These are phyloP conservation scores for Grifola frondosa DNA, from an alignment of 1,284 basidiomycete species.

Conservation along the genomic window DNA sequence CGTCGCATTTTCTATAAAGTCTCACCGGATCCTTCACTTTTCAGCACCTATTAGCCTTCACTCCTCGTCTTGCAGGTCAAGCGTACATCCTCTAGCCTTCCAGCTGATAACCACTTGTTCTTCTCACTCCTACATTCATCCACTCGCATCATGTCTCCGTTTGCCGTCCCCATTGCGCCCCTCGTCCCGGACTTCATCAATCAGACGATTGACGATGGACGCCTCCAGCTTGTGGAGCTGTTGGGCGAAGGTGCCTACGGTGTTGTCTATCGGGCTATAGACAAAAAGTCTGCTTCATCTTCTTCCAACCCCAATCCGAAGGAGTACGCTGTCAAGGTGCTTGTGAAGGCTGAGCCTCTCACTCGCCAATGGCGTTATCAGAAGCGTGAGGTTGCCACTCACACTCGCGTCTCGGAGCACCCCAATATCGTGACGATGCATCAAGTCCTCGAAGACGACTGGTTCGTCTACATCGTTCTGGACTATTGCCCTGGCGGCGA, in stretches of 20 bases:
- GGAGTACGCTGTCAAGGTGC: conserved; percentile 62
- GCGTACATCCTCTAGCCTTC: conserved; percentile 1
- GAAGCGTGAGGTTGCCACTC: conserved; percentile 37
- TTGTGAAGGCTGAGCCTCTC: conserved; percentile 55
- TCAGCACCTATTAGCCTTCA: no score
- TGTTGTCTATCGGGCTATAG: conserved; percentile 35
- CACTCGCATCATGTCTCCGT: conserved; percentile 8
- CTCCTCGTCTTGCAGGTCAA: conserved; percentile 15
- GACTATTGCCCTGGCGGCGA: conserved; percentile 65
- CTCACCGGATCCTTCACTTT: no score
- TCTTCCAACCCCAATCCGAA: conserved; percentile 29
- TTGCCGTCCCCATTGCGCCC: not conserved
- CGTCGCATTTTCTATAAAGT: no score
- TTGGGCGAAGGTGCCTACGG: conserved; percentile 37
- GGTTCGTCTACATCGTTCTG: conserved; percentile 59
- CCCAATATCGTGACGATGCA: conserved; percentile 58
- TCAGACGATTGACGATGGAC: conserved; percentile 28
- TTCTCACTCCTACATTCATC: not conserved
- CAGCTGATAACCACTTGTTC: not conserved
- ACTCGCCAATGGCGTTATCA: conserved; percentile 20
- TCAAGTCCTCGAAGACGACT: conserved; percentile 53
- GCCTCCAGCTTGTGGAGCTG: conserved; percentile 45
- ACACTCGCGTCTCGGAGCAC: conserved; percentile 54
- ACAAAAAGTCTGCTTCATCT: conserved; percentile 52
- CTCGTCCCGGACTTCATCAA: conserved; percentile 23